These are phyloP conservation scores for Pseudoneurospora amorphoporcata DNA, from an alignment of 495 filamentous ascomycete species.

Conservation along the genomic window DNA sequence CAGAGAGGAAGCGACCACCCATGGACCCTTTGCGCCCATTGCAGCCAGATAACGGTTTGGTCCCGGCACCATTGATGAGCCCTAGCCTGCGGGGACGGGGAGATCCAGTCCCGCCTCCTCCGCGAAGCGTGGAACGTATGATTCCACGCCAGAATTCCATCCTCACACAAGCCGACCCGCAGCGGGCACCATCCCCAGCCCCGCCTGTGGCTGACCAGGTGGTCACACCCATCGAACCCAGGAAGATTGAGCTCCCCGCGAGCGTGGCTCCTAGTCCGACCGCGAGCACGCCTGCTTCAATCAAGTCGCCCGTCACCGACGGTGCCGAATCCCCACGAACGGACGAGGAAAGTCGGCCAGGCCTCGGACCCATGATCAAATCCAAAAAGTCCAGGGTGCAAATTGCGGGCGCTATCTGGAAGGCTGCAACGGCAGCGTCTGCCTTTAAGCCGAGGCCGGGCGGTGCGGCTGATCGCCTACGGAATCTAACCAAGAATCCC, in stretches of 20 bases:
- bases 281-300: conserved; percentile 12
- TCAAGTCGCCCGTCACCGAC: conserved; percentile 12
- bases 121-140: conserved; percentile 34
- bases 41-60: conserved; percentile 31
- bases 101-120: conserved; percentile 32
- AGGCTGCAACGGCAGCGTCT: conserved; percentile 67
- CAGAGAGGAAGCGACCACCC: conserved; percentile 42
- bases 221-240: conserved; percentile 11
- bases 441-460: conserved; percentile 80
- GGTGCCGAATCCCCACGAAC: conserved; percentile 22
- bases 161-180: conserved; percentile 9
- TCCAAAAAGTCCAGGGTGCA: conserved; percentile 55
- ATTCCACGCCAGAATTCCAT: conserved; percentile 29
- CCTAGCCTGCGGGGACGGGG: conserved; percentile 27
- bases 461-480: conserved; percentile 65
- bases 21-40: conserved; percentile 39
- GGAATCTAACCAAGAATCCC: conserved; percentile 40
- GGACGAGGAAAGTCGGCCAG: conserved; percentile 54
- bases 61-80: conserved; percentile 45
- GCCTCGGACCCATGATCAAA: conserved; percentile 86
- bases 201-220: conserved; percentile 8
- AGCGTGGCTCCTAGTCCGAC: conserved; percentile 11
- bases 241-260: conserved; percentile 3
- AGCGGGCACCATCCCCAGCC: neutral
- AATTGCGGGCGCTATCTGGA: conserved; percentile 68